A percentile compares a stretch with the other conserved stretches of the same genome.
phyloP scores from a whole-genome alignment of 2,329 filamentous ascomycete genomes.

The Fusarium mexicanum region DNA sequence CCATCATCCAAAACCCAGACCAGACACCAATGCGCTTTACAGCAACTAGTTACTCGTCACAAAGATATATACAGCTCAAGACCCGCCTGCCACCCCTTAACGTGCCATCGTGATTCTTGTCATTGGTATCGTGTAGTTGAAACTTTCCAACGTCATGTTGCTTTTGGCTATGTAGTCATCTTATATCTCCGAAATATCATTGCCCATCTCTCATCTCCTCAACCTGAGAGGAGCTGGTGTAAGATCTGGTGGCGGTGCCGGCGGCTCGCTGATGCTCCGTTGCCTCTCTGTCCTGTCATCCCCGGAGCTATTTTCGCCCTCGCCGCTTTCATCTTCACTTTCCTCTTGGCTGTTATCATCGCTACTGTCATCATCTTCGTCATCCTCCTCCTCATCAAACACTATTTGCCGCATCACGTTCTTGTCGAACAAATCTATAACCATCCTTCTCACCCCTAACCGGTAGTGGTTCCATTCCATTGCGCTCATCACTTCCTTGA shows the following conservation, averaged over 20 bases:
- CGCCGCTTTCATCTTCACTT: conserved; percentile 53
- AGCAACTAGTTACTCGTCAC: conserved; percentile 6
- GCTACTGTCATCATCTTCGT: conserved; percentile 68
- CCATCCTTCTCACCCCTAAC: conserved; percentile 85
- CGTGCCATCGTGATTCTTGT: conserved; percentile 25
- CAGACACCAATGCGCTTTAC: conserved; percentile 6
- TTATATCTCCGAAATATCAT: neutral
- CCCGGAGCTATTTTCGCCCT: conserved; percentile 58
- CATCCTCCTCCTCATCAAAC: conserved; percentile 64
- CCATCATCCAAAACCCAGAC: conserved; percentile 20
- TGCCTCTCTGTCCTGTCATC: conserved; percentile 68
- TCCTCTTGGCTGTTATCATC: conserved; percentile 63
- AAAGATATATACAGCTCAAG: conserved; percentile 28
- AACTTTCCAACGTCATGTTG: conserved; percentile 14
- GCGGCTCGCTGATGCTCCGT: conserved; percentile 61
- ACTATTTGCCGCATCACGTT: conserved; percentile 86
- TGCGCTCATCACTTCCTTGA: conserved; percentile 84
- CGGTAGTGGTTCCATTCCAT: conserved; percentile 91
- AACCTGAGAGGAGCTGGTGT: conserved; percentile 49
- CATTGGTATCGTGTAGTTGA: conserved; percentile 34
- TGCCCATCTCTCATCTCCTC: conserved; percentile 37
- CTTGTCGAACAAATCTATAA: conserved; percentile 94
- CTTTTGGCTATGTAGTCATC: conserved; percentile 15
- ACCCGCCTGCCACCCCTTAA: neutral
- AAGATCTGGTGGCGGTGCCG: conserved; percentile 47